phyloP scores from a whole-genome alignment of 163 green algal species.

The Volvox carteri region DNA sequence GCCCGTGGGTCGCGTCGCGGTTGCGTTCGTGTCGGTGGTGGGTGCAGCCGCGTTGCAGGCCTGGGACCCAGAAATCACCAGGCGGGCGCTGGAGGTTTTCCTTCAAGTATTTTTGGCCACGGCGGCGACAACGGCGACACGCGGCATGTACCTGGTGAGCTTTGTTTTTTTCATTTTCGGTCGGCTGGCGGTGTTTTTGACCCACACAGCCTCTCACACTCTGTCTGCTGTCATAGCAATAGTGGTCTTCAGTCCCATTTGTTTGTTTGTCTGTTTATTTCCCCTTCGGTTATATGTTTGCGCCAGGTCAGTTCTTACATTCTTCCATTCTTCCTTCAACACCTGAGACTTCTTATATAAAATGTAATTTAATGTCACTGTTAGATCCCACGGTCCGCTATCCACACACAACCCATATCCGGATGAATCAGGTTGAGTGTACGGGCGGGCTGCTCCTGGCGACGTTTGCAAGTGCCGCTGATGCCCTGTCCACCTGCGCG shows the following conservation, averaged over 20 bases:
- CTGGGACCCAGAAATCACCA: slow-evolving; percentile 3
- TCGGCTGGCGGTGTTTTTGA: too few relatives aligned
- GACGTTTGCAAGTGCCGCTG: background rate
- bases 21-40: background rate
- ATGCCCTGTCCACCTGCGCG: slow-evolving; percentile 3
- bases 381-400: too few relatives aligned
- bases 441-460: slow-evolving; percentile 34
- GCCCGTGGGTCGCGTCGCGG: background rate
- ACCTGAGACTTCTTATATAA: too few relatives aligned
- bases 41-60: slow-evolving; percentile 16
- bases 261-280: too few relatives aligned
- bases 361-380: too few relatives aligned
- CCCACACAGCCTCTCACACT: too few relatives aligned
- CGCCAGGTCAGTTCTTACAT: background rate
- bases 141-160: slow-evolving; percentile 2
- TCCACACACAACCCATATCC: background rate
- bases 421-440: slow-evolving; percentile 26
- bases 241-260: too few relatives aligned
- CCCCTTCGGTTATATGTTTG: background rate
- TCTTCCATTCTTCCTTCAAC: too few relatives aligned
- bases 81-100: background rate
- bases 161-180: too few relatives aligned
- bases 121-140: background rate
- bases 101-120: background rate
- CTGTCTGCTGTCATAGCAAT: too few relatives aligned